Evolutionary conservation across 805 yeast genomes (phyloP).

Genomic region (Candida ortonii): DNA sequence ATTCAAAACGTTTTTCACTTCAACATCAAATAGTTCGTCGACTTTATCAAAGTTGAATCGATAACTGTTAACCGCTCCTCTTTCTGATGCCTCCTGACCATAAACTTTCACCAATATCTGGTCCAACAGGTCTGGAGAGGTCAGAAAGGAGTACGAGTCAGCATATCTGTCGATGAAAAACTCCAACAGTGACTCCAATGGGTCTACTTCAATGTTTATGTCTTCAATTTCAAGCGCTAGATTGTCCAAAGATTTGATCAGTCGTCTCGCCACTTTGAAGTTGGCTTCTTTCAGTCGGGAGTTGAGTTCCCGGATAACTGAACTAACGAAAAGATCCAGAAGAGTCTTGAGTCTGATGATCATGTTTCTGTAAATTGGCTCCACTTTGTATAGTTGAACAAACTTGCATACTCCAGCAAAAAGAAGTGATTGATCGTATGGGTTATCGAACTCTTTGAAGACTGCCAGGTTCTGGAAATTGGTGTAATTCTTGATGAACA

Average conservation of each 20-base stretch:
- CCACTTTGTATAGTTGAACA: constrained; percentile 23
- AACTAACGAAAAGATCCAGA: constrained; percentile 67
- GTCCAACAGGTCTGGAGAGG: constrained; percentile 21
- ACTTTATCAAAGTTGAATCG: constrained; percentile 22
- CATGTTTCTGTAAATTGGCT: constrained; percentile 26
- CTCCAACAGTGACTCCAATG: constrained; percentile 33
- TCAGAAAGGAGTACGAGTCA: constrained; percentile 29
- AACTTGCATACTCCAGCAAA: constrained; percentile 31
- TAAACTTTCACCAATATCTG: constrained; percentile 18
- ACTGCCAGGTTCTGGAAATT: constrained; percentile 32
- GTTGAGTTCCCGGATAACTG: constrained; percentile 67
- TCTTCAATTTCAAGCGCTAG: constrained; percentile 27
- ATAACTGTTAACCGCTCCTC: constrained; percentile 32
- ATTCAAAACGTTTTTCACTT: constrained; percentile 20
- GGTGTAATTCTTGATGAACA: constrained; percentile 32
- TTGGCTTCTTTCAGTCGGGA: constrained; percentile 49
- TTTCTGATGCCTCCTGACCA: constrained; percentile 3
- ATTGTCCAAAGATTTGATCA: constrained; percentile 27
- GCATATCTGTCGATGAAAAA: constrained; percentile 31
- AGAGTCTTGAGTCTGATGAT: constrained; percentile 46
- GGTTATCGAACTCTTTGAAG: constrained; percentile 30
- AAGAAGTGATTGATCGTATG: constrained; percentile 30
- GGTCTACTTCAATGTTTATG: constrained; percentile 37
- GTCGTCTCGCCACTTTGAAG: constrained; percentile 34
- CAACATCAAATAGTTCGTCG: constrained; percentile 24